Evolutionary conservation across 2,329 filamentous ascomycete species (phyloP).

Genomic region (Talaromyces sp.): DNA sequence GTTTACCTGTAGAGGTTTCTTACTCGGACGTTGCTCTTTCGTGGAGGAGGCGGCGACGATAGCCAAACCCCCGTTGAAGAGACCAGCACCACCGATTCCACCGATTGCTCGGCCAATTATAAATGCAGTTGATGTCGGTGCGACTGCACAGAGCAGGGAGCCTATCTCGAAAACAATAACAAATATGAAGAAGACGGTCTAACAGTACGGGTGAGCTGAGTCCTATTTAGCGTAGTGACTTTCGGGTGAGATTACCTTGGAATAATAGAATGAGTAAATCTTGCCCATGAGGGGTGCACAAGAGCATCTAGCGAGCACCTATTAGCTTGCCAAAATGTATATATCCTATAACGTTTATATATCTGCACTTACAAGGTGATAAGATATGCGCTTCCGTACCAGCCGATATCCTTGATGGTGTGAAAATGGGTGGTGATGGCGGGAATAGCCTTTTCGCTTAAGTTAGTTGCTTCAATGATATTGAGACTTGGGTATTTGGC

Average conservation of each 20-base stretch:
- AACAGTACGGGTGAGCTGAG: too few species aligned
- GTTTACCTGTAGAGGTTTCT: background rate
- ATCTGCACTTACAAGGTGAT: background rate
- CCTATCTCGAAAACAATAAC: too few species aligned
- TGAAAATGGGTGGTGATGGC: slow-evolving; percentile 6
- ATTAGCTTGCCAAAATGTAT: background rate
- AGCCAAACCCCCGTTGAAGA: slow-evolving; percentile 21
- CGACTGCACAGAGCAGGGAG: slow-evolving; percentile 13
- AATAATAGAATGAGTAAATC: slow-evolving; percentile 4
- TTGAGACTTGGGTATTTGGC: too few species aligned
- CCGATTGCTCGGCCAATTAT: slow-evolving; percentile 31
- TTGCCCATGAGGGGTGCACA: slow-evolving; percentile 8
- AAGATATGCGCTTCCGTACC: slow-evolving; percentile 8
- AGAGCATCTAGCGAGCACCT: background rate
- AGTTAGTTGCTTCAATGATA: background rate
- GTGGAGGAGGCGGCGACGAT: slow-evolving; percentile 7
- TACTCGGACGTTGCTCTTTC: slow-evolving; percentile 7
- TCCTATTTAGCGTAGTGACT: too few species aligned
- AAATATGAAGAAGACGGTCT: too few species aligned
- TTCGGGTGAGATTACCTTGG: background rate
- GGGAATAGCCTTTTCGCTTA: slow-evolving; percentile 1
- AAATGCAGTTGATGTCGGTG: slow-evolving; percentile 23
- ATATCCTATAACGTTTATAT: too few species aligned
- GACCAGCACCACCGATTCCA: slow-evolving; percentile 24
- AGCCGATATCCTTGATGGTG: slow-evolving; percentile 8